Percentiles rank a stretch among this genome's conserved stretches.
phyloP scores from a whole-genome alignment of 495 filamentous ascomycete genomes.

The Tuber indicum region DNA sequence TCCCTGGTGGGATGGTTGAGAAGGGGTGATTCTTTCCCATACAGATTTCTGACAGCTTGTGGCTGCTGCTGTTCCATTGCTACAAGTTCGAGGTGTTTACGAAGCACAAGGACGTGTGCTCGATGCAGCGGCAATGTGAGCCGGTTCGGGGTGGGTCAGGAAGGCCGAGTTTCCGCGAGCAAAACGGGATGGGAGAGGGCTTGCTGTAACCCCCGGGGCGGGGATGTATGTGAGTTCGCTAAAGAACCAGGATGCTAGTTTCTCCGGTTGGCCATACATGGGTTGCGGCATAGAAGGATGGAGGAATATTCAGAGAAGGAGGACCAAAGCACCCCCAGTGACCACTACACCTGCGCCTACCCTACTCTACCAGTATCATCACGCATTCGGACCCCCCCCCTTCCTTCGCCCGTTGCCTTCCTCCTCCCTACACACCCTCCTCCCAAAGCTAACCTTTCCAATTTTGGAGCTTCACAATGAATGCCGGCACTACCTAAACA shows the following conservation, averaged over 20 bases:
- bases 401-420: background rate
- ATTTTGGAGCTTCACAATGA: constrained; percentile 1
- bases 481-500: background rate
- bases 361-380: background rate
- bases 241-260: background rate
- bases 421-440: background rate
- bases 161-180: background rate
- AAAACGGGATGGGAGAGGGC: background rate
- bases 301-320: background rate
- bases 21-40: background rate
- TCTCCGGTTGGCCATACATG: background rate
- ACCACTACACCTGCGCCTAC: background rate
- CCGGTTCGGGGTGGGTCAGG: background rate
- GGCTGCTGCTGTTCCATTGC: background rate
- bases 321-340: background rate
- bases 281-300: background rate
- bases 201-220: background rate
- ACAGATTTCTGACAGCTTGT: background rate
- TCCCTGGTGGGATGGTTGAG: background rate
- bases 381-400: background rate
- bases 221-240: background rate
- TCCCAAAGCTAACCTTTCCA: background rate
- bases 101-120: background rate
- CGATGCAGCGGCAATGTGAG: background rate
- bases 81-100: background rate